Evolutionary conservation across 305 asterid species (phyloP), one percentile per base, ranked within the genome.

Genomic region (Solanum hybrid): DNA sequence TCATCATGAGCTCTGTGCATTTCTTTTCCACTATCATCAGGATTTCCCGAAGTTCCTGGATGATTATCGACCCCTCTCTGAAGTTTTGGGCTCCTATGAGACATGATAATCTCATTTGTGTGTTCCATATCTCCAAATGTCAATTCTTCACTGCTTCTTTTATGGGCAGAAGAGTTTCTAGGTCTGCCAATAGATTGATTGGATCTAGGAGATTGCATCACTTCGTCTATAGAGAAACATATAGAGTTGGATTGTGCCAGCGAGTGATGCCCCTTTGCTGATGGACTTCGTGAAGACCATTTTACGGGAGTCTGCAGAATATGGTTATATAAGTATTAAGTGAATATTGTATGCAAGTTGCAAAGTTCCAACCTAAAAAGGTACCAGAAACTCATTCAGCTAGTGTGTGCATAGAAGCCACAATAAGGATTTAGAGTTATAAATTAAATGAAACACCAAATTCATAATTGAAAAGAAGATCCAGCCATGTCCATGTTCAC

Each of bases 71-170:
- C 94, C 90, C 92, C 90, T 92, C 94, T 95, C 91, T 90, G 96
- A 89, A 92, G 93, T 90, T 95, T 95, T 89, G 95, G 94, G 91
- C 95, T 95, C 94, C 94, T 94, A 89, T 90, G 95, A 89, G 77
- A 36, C 84, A 37, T 88, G 86, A 90, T 86, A 87, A 84, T 90
- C 89, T 78, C 95, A 92, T 88, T 61, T 89, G 89, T 79, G 92
- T 91, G 91, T 78, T 92, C 94, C 87, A 90, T 90, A 87, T 94
- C 95, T 89, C 91, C 90, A 90, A 92, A 90, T 89, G 91, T 81
- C 71, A 92, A 87, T 88, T 92, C 92, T 87, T 89, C 87, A 86
- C 90, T 92, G 61, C 90, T 94, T 94, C 98, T 95, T 95, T 96
- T 95, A 86, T 86, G 92, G 80, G 94, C 90, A 46, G 94, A 92